Base-by-base conservation (phyloP, 495 filamentous ascomycete species). In the Acidomyces sp. region DNA sequence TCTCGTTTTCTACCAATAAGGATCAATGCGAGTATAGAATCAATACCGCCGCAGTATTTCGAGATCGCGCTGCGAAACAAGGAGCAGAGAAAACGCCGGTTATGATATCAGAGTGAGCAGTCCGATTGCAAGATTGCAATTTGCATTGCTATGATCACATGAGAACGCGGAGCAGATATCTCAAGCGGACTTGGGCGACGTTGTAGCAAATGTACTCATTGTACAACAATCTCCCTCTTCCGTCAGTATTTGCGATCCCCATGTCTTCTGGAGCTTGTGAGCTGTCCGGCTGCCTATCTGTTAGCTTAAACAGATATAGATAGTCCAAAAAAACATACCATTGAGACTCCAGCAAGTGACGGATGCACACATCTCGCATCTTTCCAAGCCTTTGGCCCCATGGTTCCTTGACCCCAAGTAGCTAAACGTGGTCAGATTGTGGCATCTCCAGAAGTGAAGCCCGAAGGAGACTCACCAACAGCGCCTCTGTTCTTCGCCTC, bases 131-230 rank as follows among this genome's bases (percentile, higher is more conserved):
- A n/a, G n/a, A n/a, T n/a, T n/a, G n/a, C n/a, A n/a, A n/a, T n/a
- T 28, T 13, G 26, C 7, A 13, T 28, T 28, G 26, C 7, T 28
- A 7, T 28, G 7, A 28, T 28, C 26, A 28, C 26, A 28, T 28
- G 26, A 7, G 26, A 7, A 28, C 26, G 26, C 26, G 26, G 7
- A 92, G 75, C 12, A 93, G 62, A 55, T 93, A 93, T 6, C 78
- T 67, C 41, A 87, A 67, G n/a, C 75, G 69, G 20, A 93, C 72
- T 62, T 93, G 85, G 1, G 76, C 64, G 6, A 84, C 68, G 53
- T 90, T 74, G 50, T 93, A 93, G 21, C 68, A 69, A 36, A 92
- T 85, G 53, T 85, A 93, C 67, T 81, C 77, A 51, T 80, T 80
- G 54, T 78, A 79, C 4, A 55, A 50, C 16, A 79, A 59, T 15